Base-by-base conservation (phyloP, 169 alveolate genomes). In the Theileria parva region DNA sequence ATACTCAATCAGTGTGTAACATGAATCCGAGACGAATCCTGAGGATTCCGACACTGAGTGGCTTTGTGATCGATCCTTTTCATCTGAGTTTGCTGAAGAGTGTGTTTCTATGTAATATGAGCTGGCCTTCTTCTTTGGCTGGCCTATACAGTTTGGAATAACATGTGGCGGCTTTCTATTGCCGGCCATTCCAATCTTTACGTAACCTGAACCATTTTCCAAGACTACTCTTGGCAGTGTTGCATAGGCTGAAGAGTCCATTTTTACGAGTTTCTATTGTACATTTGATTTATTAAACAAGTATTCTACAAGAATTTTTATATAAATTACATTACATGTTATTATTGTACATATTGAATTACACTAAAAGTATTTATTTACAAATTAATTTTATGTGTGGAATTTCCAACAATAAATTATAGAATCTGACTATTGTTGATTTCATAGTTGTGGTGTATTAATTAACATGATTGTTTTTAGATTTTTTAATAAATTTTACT, bases 171-270 rank as follows among this genome's bases (percentile, higher is more conserved):
- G 95, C 79, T 65, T 83, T 37, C 86, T 77, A 63, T 80, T 88
- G n/a, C 91, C 87, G 17, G 93, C 92, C 68, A 88, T 80, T 21
- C 96, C 96, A 23, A 91, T 89, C 84, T 93, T 93, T 53, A 93
- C 71, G 59, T 68, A 75, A 48, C 97, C 97, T n/a, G 94, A 89
- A 37, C 97, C 97, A 75, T 91, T 89, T 71, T 93, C 97, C 48
- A 93, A 71, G 37, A 93, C 95, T 12, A 92, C 86, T 69, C 92
- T 67, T 44, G 95, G 96, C 64, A 74, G 81, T 71, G 91, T 91
- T 25, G 87, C 84, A 78, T 88, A 86, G 2, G 91, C 92, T 19
- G 90, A 70, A 27, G 93, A 92, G 55, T 86, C 85, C 94, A 88
- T 91, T 57, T 73, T 25, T 51, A 44, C 28, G 3, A 0, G 30